These are phyloP conservation scores for Acorus calamus DNA, from an alignment of 106 monocot species.

Conservation along the genomic window DNA sequence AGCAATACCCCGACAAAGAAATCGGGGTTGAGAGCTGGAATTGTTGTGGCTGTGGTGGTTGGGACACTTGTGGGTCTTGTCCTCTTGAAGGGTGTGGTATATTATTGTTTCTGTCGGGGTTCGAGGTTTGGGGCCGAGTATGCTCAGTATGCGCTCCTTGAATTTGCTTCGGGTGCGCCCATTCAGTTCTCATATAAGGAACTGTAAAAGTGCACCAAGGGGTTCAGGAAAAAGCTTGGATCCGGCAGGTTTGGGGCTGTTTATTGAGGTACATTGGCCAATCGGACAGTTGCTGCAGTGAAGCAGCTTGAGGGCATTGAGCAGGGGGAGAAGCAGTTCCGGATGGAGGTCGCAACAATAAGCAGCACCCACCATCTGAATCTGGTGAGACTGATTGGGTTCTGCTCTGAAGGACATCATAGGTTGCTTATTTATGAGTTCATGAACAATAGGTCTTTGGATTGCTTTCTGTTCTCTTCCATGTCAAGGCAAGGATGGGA, in stretches of 20 bases:
- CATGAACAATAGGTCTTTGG: conserved; percentile 79
- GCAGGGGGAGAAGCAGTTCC: conserved; percentile 89
- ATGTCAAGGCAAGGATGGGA: conserved; percentile 41
- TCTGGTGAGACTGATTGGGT: conserved; percentile 69
- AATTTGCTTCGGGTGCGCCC: conserved; percentile 78
- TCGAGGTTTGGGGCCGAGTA: conserved; percentile 45
- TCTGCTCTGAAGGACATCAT: conserved; percentile 78
- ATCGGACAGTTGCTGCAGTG: conserved; percentile 56
- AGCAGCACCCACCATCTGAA: conserved; percentile 93
- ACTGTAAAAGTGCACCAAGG: conserved; percentile 49
- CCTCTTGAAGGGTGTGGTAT: conserved; percentile 36
- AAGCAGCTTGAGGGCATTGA: conserved; percentile 88
- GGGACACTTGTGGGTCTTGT: conserved; percentile 38
- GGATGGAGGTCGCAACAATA: conserved; percentile 91
- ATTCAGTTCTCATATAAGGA: conserved; percentile 77
- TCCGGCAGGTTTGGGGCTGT: conserved; percentile 83
- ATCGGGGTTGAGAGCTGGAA: conserved; percentile 30
- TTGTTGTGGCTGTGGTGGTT: conserved; percentile 27
- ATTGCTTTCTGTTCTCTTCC: conserved; percentile 43
- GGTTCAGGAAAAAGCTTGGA: conserved; percentile 75
- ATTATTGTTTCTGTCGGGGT: conserved; percentile 59
- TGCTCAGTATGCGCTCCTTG: conserved; percentile 60
- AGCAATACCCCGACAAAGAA: not conserved
- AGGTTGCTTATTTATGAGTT: conserved; percentile 86
- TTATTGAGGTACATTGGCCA: conserved; percentile 49